Evolutionary conservation across 2,329 filamentous ascomycete genomes (phyloP).

Genomic region (Sporothrix inflata): DNA sequence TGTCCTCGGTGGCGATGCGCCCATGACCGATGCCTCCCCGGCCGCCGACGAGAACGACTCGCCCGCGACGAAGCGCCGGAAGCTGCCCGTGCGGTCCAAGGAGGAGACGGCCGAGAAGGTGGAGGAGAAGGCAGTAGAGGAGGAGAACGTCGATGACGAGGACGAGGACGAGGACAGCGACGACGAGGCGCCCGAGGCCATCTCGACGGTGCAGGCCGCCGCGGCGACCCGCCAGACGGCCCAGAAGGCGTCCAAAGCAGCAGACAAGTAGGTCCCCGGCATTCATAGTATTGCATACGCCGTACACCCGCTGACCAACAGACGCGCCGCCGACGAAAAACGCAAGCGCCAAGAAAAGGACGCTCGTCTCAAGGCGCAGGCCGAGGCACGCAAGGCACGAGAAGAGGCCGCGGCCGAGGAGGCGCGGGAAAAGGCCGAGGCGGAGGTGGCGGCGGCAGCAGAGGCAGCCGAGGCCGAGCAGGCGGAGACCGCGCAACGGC

Average conservation of each 20-base stretch:
- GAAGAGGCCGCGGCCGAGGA: slow-evolving; percentile 31
- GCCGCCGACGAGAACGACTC: background rate
- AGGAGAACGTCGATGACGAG: slow-evolving; percentile 42
- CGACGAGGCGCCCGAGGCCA: slow-evolving; percentile 61
- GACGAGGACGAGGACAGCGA: slow-evolving; percentile 54
- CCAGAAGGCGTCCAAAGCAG: slow-evolving; percentile 53
- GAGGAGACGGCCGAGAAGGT: slow-evolving; percentile 24
- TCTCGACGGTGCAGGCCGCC: slow-evolving; percentile 57
- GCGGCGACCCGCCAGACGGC: slow-evolving; percentile 51
- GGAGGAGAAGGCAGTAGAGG: slow-evolving; percentile 26
- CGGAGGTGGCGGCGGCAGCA: slow-evolving; percentile 33
- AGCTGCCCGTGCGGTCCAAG: slow-evolving; percentile 37
- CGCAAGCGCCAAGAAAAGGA: slow-evolving; percentile 61
- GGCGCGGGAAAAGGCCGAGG: slow-evolving; percentile 29
- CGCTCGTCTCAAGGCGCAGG: slow-evolving; percentile 58
- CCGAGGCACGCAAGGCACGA: slow-evolving; percentile 48
- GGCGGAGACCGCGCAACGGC: slow-evolving; percentile 27
- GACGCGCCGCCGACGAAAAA: slow-evolving; percentile 56
- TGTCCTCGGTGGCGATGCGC: background rate
- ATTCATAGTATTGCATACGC: too few species aligned
- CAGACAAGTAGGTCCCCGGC: slow-evolving; percentile 58
- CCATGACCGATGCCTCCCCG: slow-evolving; percentile 1
- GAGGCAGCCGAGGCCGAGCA: slow-evolving; percentile 32
- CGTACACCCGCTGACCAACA: slow-evolving; percentile 35
- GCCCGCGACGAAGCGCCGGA: slow-evolving; percentile 28